Base-by-base conservation (phyloP, 2,329 filamentous ascomycete genomes). In the Trichoderma breve region DNA sequence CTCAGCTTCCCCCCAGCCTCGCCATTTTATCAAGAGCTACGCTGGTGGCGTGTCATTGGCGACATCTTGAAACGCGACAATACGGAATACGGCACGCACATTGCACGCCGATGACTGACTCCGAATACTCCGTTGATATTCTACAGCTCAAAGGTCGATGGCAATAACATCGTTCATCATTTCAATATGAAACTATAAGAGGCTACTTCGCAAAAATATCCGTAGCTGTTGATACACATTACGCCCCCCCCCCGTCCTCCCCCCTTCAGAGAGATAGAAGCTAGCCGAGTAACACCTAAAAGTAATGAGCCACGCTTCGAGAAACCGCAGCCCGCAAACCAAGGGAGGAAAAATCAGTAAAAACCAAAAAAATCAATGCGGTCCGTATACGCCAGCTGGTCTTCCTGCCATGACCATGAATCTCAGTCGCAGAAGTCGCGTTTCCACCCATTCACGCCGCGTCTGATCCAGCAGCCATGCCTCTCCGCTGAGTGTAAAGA, bases 1-100 rank as follows among this genome's bases (percentile, higher is more conserved):
- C 32, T 34, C 32, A 34, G 39, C 39, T 69, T 36, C 57, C 24
- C 57, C 24, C 66, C 57, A 69, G 57, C 66, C 66, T 70, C 66
- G 26, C 39, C 7, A 58, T 58, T 67, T 55, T n/a, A 28, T 30
- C 24, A 32, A 28, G 12, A 62, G 39, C 28, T 51, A 39, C 39
- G 66, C 18, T 53, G 66, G 39, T 70, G 57, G 21, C 24, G 21
- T 36, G 57, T 39, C 57, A 53, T 70, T 62, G 55, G 66, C 39
- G 18, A 11, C 15, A 6, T 15, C 28, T 21, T 60, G 57, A 32
- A 60, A 47, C 24, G n/a, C 3, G 24, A 53, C 3, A 15, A 53
- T 12, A 12, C 47, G 47, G 43, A 51, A 53, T 24, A 53, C n/a
- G 47, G 21, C 11, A 53, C 24, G 24, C 24, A 24, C 24, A 51